Base-by-base conservation (phyloP, 371 early-diverging fungal species). In the Zychaea mexicana region DNA sequence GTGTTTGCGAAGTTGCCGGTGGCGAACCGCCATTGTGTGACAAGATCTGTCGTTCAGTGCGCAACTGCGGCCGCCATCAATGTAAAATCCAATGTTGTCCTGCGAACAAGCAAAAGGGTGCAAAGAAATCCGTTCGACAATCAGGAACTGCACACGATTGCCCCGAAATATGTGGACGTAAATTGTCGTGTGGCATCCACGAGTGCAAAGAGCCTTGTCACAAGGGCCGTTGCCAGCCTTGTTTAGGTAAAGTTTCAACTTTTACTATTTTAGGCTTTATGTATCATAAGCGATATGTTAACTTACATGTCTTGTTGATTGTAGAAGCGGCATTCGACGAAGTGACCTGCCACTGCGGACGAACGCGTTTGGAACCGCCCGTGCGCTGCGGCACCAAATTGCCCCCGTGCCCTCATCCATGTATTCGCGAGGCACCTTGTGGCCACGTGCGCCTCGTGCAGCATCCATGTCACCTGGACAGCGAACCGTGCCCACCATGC, bases 381-480 rank as follows among this genome's bases (percentile, higher is more conserved):
- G 85, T 93, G 32, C 75, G 89, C 3, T 94, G 94, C 52, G 93
- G 93, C 3, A 81, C 86, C 1, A 67, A 77, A 53, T 63, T 89
- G 5, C 94, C 92, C 0, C 70, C 78, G 2, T 94, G 94, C 66
- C 81, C 74, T 32, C 74, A 85, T 67, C 72, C 87, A 6, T 94
- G 94, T 74, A 77, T 70, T 17, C 85, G 91, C 10, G 70, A 75
- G 3, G 79, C 87, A 13, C 68, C 81, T 15, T 94, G 94, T 73
- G 92, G 90, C 8, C 94, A 94, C 63, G 67, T 84, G 13, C 84
- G 82, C 3, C 71, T 88, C 17, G 65, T 85, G 27, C 72, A 79
- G 22, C 94, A 94, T 62, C 85, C 84, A 52, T 94, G 94, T 64
- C 94, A 94, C 69, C 83, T 85, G 1, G 91, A 90, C 61, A 77